Evolutionary conservation across 1,139 yeast species (phyloP).

Genomic region (Saccharomyces pastorianus): DNA sequence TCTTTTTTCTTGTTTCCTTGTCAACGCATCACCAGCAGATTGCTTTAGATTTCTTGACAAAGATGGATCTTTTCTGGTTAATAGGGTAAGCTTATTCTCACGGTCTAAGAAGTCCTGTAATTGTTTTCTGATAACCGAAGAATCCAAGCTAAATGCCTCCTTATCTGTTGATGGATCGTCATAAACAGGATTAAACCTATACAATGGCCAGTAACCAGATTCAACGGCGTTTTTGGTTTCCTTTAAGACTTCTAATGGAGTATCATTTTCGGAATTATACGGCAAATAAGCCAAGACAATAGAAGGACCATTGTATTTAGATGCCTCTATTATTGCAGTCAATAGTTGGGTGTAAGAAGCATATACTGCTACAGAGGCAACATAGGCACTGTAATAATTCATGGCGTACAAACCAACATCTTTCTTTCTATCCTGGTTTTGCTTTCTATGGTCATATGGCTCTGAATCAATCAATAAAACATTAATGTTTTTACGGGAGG

Average conservation of each 20-base stretch:
- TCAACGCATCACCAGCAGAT: slow-evolving; percentile 54
- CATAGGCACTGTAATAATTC: slow-evolving; percentile 86
- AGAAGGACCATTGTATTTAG: slow-evolving; percentile 82
- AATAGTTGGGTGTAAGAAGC: slow-evolving; percentile 88
- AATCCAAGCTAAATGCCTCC: slow-evolving; percentile 65
- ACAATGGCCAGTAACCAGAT: slow-evolving; percentile 92
- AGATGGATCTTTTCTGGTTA: slow-evolving; percentile 63
- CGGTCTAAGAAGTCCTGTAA: slow-evolving; percentile 76
- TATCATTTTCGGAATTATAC: slow-evolving; percentile 54
- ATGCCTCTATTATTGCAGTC: slow-evolving; percentile 84
- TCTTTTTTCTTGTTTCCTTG: slow-evolving; percentile 51
- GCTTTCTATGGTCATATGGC: slow-evolving; percentile 42
- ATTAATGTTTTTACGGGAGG: slow-evolving; percentile 72
- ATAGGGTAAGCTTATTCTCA: slow-evolving; percentile 75
- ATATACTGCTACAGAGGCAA: slow-evolving; percentile 90
- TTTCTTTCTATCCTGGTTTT: slow-evolving; percentile 53
- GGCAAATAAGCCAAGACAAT: slow-evolving; percentile 87
- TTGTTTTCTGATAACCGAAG: slow-evolving; percentile 71
- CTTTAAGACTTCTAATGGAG: slow-evolving; percentile 66
- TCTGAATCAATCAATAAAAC: slow-evolving; percentile 87
- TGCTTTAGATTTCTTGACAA: slow-evolving; percentile 67
- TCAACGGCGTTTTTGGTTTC: slow-evolving; percentile 89
- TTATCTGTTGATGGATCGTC: slow-evolving; percentile 48
- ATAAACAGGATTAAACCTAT: slow-evolving; percentile 43
- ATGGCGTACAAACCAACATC: slow-evolving; percentile 92